Conservation (phyloP, 106 monocot species). For the Xerophyta viscosa region DNA sequence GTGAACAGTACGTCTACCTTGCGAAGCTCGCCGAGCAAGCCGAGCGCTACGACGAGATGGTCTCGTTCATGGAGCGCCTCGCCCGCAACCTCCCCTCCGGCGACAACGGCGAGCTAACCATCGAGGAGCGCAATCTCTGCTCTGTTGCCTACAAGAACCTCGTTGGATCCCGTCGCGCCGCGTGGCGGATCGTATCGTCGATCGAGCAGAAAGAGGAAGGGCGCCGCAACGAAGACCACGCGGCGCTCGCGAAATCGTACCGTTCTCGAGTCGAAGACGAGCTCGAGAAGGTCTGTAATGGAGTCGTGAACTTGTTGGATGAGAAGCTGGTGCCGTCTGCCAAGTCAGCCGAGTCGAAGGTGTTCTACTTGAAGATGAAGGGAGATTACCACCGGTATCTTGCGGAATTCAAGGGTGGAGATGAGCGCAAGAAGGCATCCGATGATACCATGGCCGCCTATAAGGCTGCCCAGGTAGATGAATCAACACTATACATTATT, state of each 20-base stretch:
- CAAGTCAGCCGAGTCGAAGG: slow-evolving; percentile 5
- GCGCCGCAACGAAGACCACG: slow-evolving; percentile 9
- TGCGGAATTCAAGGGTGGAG: slow-evolving; percentile 8
- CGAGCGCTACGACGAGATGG: slow-evolving; percentile 14
- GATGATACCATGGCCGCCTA: slow-evolving; percentile 12
- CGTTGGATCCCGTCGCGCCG: slow-evolving; percentile 11
- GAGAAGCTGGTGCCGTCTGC: slow-evolving; percentile 3
- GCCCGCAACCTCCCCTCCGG: background rate
- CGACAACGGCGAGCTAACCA: background rate
- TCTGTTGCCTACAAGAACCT: slow-evolving; percentile 12
- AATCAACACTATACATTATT: no score
- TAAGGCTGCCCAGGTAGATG: slow-evolving; percentile 5
- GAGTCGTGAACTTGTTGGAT: background rate
- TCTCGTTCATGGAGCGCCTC: slow-evolving; percentile 7
- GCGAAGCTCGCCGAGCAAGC: slow-evolving; percentile 12
- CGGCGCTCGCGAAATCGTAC: background rate
- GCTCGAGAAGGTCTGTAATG: background rate
- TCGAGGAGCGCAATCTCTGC: slow-evolving; percentile 13
- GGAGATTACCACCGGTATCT: slow-evolving; percentile 8
- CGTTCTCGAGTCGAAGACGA: slow-evolving; percentile 1
- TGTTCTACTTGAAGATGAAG: slow-evolving; percentile 8
- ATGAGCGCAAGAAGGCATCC: slow-evolving; percentile 8
- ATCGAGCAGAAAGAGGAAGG: slow-evolving; percentile 13
- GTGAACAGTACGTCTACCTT: slow-evolving; percentile 8
- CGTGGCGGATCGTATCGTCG: slow-evolving; percentile 12